phyloP scores from a whole-genome alignment of 352 stramenopile genomes.

The Phytophthora kernoviae region DNA sequence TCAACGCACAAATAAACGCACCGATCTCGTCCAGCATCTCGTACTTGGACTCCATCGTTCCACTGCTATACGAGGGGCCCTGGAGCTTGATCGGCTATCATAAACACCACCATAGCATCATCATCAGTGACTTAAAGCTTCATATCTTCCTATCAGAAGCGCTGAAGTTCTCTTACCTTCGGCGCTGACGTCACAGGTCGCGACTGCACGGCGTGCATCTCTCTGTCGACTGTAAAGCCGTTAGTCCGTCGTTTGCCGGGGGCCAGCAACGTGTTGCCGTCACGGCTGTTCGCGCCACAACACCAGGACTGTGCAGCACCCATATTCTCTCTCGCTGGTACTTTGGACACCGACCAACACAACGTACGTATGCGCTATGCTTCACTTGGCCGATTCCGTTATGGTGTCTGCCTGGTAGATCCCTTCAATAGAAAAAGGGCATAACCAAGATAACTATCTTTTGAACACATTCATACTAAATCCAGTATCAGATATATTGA shows the following conservation, averaged over 20 bases:
- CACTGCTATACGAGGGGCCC: slow-evolving; percentile 68
- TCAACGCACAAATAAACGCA: slow-evolving; percentile 27
- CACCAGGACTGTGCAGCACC: slow-evolving; percentile 58
- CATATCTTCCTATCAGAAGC: background rate
- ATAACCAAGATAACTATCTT: background rate
- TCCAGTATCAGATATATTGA: background rate
- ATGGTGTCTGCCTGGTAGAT: slow-evolving; percentile 13
- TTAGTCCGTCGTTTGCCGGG: slow-evolving; percentile 53
- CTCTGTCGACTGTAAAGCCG: slow-evolving; percentile 42
- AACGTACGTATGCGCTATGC: background rate
- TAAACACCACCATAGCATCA: slow-evolving; percentile 12
- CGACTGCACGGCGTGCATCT: slow-evolving; percentile 25
- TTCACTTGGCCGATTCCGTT: slow-evolving; percentile 21
- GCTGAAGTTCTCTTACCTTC: slow-evolving; percentile 31
- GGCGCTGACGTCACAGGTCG: slow-evolving; percentile 37
- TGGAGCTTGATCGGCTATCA: slow-evolving; percentile 73
- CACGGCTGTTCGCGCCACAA: slow-evolving; percentile 44
- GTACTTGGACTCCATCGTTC: slow-evolving; percentile 84
- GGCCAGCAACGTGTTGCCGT: slow-evolving; percentile 36
- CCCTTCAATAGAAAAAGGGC: slow-evolving; percentile 4
- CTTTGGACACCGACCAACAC: background rate
- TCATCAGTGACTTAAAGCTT: background rate
- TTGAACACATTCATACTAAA: background rate
- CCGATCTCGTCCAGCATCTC: slow-evolving; percentile 84
- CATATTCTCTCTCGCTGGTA: slow-evolving; percentile 25